Evolutionary conservation across 225 moss, liverwort and hornwort genomes (phyloP), one percentile per base, ranked within the genome.

Genomic region (Pseudisothecium myosuroides): DNA sequence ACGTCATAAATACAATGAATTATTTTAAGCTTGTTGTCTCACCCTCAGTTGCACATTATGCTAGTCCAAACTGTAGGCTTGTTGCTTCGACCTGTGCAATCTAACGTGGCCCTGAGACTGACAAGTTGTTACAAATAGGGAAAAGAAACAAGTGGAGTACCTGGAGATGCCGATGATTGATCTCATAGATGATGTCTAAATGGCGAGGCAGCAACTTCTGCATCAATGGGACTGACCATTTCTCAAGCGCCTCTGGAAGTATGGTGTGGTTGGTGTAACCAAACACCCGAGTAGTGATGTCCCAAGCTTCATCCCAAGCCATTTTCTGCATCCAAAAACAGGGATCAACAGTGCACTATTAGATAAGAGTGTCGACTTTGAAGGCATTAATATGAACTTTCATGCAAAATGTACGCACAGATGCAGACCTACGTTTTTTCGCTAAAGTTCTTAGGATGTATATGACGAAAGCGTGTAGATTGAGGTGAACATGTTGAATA

Each of bases 261-360:
- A 96, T 94, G 43, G 96, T 97, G 86, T 97, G 96, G 92, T 96
- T 97, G 58, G 96, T 97, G 87, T 97, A 97, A 71, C 94, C 95
- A 37, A 96, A 90, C 64, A 90, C 90, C 72, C 82, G 90, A 84
- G 72, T 91, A 60, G 96, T 97, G 80, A 97, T 93, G 47, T 92
- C 91, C 96, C 96, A 97, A 56, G 96, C 94, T 69, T 93, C 94
- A 77, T 95, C 91, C 96, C 96, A 96, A 80, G 92, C 22, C 81
- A 97, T 39, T 81, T 45, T 61, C 92, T 90, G 85, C 63, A 72
- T 68, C 76, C 32, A 67, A 75, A 77, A 47, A 31, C 19, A 75
- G 6, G 23, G 45, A 55, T 29, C 59, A 83, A 39, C 23, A 67
- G 76, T 43, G 63, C 29, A 73, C 76, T 27, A 49, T 67, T 32